phyloP scores from a whole-genome alignment of 495 filamentous ascomycete species.

The Tuber brumale region DNA sequence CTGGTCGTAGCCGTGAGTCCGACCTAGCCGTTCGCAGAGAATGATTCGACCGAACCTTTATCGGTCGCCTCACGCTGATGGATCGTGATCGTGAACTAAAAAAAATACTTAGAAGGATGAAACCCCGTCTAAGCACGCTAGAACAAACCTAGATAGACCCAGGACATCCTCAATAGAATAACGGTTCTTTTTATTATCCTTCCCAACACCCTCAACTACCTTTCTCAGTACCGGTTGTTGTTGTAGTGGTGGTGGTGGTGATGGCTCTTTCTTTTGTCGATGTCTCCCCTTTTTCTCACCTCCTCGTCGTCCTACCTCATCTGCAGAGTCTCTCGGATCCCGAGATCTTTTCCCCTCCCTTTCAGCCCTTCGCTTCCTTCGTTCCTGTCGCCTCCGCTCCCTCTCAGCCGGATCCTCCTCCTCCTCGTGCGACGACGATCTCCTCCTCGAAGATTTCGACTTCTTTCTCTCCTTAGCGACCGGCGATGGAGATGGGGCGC shows the following conservation, averaged over 20 bases:
- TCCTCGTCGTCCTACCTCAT: constrained; percentile 17
- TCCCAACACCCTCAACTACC: neutral
- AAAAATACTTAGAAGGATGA: neutral
- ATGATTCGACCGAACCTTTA: neutral
- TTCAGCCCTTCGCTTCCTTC: constrained; percentile 29
- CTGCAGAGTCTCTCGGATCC: constrained; percentile 21
- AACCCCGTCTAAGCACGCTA: neutral
- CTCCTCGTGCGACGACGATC: constrained; percentile 20
- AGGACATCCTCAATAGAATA: neutral
- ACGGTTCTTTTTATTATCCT: constrained; percentile 1
- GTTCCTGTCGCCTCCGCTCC: constrained; percentile 31
- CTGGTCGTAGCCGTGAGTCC: neutral
- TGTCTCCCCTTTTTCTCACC: constrained; percentile 25
- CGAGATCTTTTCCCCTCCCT: constrained; percentile 26
- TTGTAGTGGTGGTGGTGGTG: neutral
- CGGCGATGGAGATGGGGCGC: constrained; percentile 15
- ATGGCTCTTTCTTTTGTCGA: constrained; percentile 17
- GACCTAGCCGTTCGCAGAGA: neutral
- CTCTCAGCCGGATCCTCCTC: constrained; percentile 34
- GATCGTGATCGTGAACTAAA: constrained; percentile 5
- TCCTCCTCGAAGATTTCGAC: constrained; percentile 29
- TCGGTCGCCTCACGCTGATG: neutral
- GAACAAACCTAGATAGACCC: neutral
- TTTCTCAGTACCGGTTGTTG: neutral
- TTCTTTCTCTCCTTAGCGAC: constrained; percentile 22